Conservation (phyloP, 768 basidiomycete genomes). For the Arthromyces matolae region DNA sequence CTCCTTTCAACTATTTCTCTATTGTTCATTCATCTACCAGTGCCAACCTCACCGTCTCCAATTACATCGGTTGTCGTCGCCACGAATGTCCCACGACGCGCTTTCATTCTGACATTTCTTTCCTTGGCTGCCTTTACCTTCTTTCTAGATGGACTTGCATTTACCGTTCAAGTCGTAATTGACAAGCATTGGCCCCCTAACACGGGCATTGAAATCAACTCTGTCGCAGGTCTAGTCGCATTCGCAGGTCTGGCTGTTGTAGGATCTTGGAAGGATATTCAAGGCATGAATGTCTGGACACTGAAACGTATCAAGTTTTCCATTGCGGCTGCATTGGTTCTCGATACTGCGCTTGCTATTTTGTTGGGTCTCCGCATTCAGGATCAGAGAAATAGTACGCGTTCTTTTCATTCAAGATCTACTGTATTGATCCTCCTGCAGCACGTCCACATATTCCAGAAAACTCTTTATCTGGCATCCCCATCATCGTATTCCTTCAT, state of each 20-base stretch:
- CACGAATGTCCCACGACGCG: conserved; percentile 68
- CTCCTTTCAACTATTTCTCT: conserved; percentile 61
- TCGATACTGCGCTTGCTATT: conserved; percentile 60
- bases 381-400: conserved; percentile 30
- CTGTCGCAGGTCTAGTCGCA: conserved; percentile 64
- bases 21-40: conserved; percentile 42
- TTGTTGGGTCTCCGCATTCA: conserved; percentile 45
- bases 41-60: conserved; percentile 51
- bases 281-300: conserved; percentile 67
- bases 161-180: conserved; percentile 62
- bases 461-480: conserved; percentile 24
- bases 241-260: conserved; percentile 71
- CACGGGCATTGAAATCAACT: conserved; percentile 64
- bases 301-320: conserved; percentile 53
- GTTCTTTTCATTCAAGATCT: conserved; percentile 7
- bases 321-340: conserved; percentile 46
- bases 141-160: conserved; percentile 72
- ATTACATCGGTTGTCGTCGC: conserved; percentile 79
- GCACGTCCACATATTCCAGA: conserved; percentile 27
- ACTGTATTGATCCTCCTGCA: conserved; percentile 13
- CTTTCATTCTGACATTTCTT: conserved; percentile 68
- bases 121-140: conserved; percentile 70
- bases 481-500: conserved; percentile 33
- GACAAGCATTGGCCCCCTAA: conserved; percentile 59
- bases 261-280: conserved; percentile 77